Evolutionary conservation across 495 filamentous ascomycete genomes (phyloP), one percentile per base, ranked within the genome.

Genomic region (Aspergillus cristatus): DNA sequence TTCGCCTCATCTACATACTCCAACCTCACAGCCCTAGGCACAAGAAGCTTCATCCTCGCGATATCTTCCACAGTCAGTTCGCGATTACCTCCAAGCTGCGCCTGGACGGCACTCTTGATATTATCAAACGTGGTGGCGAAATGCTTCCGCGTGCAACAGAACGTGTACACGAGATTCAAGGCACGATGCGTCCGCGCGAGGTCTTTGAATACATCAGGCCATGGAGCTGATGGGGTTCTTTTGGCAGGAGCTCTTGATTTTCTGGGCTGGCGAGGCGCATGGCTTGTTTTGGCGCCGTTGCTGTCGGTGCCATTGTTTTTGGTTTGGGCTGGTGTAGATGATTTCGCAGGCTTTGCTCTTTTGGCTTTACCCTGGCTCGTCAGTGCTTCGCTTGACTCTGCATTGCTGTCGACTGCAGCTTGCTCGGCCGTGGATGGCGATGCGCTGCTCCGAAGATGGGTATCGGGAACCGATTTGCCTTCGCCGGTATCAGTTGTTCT

Each of bases 91-190:
- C 84, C 81, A 33, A 76, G 84, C 54, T 95, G 86, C 1, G 70
- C 74, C 58, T 96, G 87, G 0, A 97, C 89, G 0, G 91, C 78
- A 0, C 76, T 70, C 44, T 81, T 84, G 35, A 98, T 82, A 28
- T 79, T 94, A 15, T 89, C 81, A 49, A 94, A 88, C 0, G 93
- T 95, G 0, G 91, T 96, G 0, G 81, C 80, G 6, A 97, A 66
- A 43, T 95, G 86, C 53, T 93, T 94, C 7, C 93, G 79, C 6
- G 90, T 89, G 51, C 79, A 90, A 58, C 84, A 88, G 59, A 98
- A 97, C 1, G 91, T 97, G 50, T 85, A 94, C 6, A 96, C 86
- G 3, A 96, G 60, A 49, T 94, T 97, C 38, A 98, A 60, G 6
- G 93, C 89, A 37, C 79, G 73, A 54, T 95, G 82, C 0, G 78